Evolutionary conservation across 2,329 filamentous ascomycete genomes (phyloP).

Genomic region (Fusarium stilboides): DNA sequence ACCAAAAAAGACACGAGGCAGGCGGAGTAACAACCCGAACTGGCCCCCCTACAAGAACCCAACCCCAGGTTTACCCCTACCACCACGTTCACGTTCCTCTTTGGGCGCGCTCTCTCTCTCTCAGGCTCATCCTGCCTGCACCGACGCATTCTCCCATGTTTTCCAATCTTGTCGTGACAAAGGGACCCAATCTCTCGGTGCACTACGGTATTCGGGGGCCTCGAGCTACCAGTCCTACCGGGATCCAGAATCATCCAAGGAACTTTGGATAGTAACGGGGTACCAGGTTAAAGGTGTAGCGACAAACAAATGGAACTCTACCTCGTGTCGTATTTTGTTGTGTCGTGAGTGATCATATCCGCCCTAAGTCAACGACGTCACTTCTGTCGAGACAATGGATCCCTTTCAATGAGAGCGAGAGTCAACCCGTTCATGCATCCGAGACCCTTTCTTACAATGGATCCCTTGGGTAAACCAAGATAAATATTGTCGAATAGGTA

Average conservation of each 20-base stretch:
- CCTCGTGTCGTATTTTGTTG: not conserved
- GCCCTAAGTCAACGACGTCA: conserved; percentile 39
- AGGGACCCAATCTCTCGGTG: conserved; percentile 30
- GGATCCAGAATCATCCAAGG: not conserved
- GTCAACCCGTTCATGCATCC: conserved; percentile 24
- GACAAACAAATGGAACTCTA: not conserved
- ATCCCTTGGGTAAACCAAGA: not conserved
- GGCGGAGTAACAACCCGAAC: conserved; percentile 45
- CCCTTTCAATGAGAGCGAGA: conserved; percentile 15
- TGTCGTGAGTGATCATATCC: not conserved
- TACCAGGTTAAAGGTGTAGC: not conserved
- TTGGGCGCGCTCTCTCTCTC: conserved; percentile 12
- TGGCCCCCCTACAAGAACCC: conserved; percentile 34
- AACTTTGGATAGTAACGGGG: not conserved
- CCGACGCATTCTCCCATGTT: conserved; percentile 15
- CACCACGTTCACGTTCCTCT: conserved; percentile 12
- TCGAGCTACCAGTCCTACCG: not conserved
- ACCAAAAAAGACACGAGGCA: conserved; percentile 38
- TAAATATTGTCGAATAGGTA: not conserved
- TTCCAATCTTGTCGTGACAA: conserved; percentile 19
- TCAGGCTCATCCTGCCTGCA: conserved; percentile 16
- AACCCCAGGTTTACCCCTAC: conserved; percentile 46
- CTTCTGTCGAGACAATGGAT: conserved; percentile 30
- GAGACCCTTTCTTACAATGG: conserved; percentile 1
- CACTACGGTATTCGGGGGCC: not conserved